Conservation (phyloP, 345 rosid genomes). For the Triadica sebifera region DNA sequence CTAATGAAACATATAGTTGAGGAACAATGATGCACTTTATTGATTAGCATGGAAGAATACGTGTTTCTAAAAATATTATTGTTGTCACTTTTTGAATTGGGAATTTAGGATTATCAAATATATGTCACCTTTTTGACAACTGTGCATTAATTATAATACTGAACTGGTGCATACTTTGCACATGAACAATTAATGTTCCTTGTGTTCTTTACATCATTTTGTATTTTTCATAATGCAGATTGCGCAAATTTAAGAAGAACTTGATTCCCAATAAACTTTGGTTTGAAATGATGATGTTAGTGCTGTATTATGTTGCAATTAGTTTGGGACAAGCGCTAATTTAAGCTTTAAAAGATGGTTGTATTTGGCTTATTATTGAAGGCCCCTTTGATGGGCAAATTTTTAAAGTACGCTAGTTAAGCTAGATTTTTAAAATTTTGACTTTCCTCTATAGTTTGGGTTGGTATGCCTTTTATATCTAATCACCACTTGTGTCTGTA, state of each 20-base stretch:
- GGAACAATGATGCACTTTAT: background rate
- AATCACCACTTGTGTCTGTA: background rate
- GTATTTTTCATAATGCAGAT: background rate
- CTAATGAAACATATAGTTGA: background rate
- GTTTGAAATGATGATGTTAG: background rate
- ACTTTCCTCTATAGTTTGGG: background rate
- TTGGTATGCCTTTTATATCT: background rate
- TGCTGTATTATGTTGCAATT: conserved; percentile 1
- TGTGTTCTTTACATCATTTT: background rate
- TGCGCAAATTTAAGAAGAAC: background rate
- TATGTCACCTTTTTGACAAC: background rate
- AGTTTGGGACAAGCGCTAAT: background rate
- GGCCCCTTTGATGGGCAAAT: background rate
- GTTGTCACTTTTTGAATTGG: background rate
- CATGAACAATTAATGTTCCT: background rate
- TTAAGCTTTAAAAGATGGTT: background rate
- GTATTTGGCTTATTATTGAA: background rate
- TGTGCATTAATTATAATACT: background rate
- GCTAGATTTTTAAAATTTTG: background rate
- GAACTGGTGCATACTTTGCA: background rate
- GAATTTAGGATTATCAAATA: background rate
- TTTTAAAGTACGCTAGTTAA: background rate
- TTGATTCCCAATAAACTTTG: background rate
- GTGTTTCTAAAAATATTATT: background rate
- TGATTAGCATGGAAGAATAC: background rate